A percentile compares a stretch with the other conserved stretches of the same genome.
phyloP scores from a whole-genome alignment of 352 stramenopile genomes.

The Pilasporangium apinafurcum region DNA sequence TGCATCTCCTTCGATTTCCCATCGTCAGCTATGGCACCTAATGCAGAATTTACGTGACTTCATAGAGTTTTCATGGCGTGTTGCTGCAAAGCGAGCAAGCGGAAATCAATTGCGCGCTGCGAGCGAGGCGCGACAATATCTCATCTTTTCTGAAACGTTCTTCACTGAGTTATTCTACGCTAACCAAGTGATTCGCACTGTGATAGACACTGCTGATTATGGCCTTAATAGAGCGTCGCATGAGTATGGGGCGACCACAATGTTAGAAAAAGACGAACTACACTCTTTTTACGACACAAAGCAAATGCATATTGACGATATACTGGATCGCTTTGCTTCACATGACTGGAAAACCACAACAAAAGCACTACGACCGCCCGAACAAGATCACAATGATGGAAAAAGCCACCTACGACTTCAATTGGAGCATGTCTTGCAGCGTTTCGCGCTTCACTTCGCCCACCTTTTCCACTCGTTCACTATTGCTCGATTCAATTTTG shows the following conservation, averaged over 20 bases:
- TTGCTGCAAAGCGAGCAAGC: slow-evolving; percentile 21
- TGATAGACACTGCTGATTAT: not conserved
- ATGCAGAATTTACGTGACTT: slow-evolving; percentile 32
- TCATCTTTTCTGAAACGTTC: too few relatives aligned
- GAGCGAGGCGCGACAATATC: slow-evolving; percentile 4
- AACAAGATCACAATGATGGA: not conserved
- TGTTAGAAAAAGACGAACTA: not conserved
- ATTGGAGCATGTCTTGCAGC: slow-evolving; percentile 27
- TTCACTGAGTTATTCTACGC: slow-evolving; percentile 39
- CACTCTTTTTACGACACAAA: slow-evolving; percentile 4
- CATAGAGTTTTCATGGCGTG: slow-evolving; percentile 30
- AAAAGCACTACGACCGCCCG: not conserved
- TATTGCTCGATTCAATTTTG: slow-evolving; percentile 14
- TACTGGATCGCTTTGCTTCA: not conserved
- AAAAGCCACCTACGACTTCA: too few relatives aligned
- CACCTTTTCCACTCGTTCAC: slow-evolving; percentile 41
- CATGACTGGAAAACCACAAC: not conserved
- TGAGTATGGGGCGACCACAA: not conserved
- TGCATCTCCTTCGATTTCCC: not conserved
- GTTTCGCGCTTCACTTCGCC: slow-evolving; percentile 28
- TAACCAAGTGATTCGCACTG: slow-evolving; percentile 19
- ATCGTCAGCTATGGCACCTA: slow-evolving; percentile 6
- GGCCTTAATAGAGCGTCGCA: not conserved
- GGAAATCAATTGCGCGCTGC: not conserved
- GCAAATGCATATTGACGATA: slow-evolving; percentile 1